Evolutionary conservation across 306 rosid species (phyloP), one percentile per base, ranked within the genome.

Genomic region (Biancaea sappan): DNA sequence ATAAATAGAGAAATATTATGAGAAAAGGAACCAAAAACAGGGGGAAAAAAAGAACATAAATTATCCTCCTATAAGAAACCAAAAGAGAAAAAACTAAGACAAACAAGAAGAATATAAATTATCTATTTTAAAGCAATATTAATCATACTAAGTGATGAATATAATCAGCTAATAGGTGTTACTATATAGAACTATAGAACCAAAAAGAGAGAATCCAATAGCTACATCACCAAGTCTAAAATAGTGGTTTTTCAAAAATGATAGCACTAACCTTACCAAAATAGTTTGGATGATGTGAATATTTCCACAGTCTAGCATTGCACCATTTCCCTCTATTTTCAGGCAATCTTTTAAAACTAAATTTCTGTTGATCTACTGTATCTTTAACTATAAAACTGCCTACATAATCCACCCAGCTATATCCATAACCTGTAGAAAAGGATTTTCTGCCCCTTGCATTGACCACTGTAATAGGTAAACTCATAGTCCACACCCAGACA

Each of bases 401-500:
- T 98, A 94, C 44, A 94, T 77, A 76, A 88, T 74, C 99, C 98
- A 92, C 54, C 99, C 99, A 65, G 85, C 69, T 68, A 92, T 75
- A 82, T 92, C 99, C 6, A 26, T 88, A 75, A 86, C 74, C 62
- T 79, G 82, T n/a, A 88, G 63, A 41, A 81, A 75, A 63, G 99
- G 95, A 57, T 79, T 86, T n/a, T 71, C 83, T 78, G 84, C 72
- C 69, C 72, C 91, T 90, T 51, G 98, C 88, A 86, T 94, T 94
- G 51, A 90, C 96, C 47, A 94, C 66, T 1, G 98, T 94, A 46
- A 92, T 88, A 22, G 98, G 99, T 77, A 92, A 90, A 80, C 98
- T 92, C 78, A 94, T 98, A 26, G 93, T 43, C 98, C 99, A 94
- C 54, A 94, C 98, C 99, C 99, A 94, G 62, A 88, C 90, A 75